Evolutionary conservation across 768 basidiomycete species (phyloP).

Genomic region (Terana coerulea): DNA sequence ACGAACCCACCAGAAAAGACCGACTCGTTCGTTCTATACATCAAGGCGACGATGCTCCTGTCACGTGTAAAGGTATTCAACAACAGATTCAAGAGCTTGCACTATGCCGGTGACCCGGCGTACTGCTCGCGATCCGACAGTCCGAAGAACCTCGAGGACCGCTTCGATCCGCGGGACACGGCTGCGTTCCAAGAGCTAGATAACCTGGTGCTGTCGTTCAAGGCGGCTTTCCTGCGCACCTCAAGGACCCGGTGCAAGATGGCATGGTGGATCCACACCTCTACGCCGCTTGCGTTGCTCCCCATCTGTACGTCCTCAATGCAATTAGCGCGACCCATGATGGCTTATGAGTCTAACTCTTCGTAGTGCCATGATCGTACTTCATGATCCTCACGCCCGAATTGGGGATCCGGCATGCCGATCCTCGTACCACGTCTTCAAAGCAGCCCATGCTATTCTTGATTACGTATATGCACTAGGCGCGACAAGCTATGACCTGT

Average conservation of each 20-base stretch:
- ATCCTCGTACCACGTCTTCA: constrained; percentile 64
- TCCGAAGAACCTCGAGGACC: constrained; percentile 13
- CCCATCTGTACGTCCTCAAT: constrained; percentile 10
- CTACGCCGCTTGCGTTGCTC: constrained; percentile 30
- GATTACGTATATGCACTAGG: constrained; percentile 63
- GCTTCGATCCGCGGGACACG: constrained; percentile 55
- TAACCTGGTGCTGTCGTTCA: constrained; percentile 49
- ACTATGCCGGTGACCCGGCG: constrained; percentile 55
- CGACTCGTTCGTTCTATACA: constrained; percentile 68
- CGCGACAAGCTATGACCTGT: constrained; percentile 74
- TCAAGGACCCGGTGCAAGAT: constrained; percentile 48
- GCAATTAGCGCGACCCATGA: neutral
- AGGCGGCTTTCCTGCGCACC: constrained; percentile 52
- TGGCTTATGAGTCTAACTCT: no score
- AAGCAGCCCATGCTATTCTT: constrained; percentile 60
- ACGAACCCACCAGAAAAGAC: constrained; percentile 57
- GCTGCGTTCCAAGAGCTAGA: constrained; percentile 65
- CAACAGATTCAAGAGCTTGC: constrained; percentile 58
- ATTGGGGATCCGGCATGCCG: constrained; percentile 55
- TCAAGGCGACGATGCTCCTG: constrained; percentile 66
- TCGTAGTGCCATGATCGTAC: constrained; percentile 56
- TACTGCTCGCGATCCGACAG: constrained; percentile 31
- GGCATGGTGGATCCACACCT: constrained; percentile 60
- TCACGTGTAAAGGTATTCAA: constrained; percentile 65
- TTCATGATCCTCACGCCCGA: constrained; percentile 76